Evolutionary conservation across 768 basidiomycete genomes (phyloP), one percentile per base, ranked within the genome.

Genomic region (Lactarius akahatsu): DNA sequence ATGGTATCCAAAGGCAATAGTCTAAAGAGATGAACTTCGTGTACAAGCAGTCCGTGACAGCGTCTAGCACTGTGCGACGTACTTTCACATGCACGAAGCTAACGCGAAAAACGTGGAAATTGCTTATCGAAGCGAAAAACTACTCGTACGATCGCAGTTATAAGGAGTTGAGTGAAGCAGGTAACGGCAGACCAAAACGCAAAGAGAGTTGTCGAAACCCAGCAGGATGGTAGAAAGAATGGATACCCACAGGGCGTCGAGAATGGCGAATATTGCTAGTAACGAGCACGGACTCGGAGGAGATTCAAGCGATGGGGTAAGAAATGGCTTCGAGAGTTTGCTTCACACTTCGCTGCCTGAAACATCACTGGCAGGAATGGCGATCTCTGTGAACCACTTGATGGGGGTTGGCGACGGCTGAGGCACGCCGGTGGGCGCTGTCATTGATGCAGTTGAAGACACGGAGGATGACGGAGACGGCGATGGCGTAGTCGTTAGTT

Each of bases 171-270:
- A 57, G 56, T 57, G 16, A 41, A 16, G 11, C 3, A 5, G 1
- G 28, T 18, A 52, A 41, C 13, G 38, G 43, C 7, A 50, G 57
- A 54, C 30, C 4, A n/a, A 32, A n/a, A 54, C n/a, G 0, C 40
- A 61, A 63, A 66, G 50, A 38, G 57, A 34, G 47, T 30, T 13
- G 10, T 18, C 18, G 47, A 43, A 7, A 36, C 4, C 11, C n/a
- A 18, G 30, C 8, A 43, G n/a, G 30, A 60, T 34, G 11, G 56
- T 52, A 52, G 59, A 26, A 47, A 30, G 34, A 57, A 38, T 57
- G 5, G 38, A 52, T 47, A 5, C 61, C 55, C 36, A 28, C 36
- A 54, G 36, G 56, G 47, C 28, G 56, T 43, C 4, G 56, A 66
- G 15, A 32, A 43, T 23, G 7, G 41, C 40, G 43, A 26, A 30